Base-by-base conservation (phyloP, 2,329 filamentous ascomycete genomes). In the Botryotinia convoluta region DNA sequence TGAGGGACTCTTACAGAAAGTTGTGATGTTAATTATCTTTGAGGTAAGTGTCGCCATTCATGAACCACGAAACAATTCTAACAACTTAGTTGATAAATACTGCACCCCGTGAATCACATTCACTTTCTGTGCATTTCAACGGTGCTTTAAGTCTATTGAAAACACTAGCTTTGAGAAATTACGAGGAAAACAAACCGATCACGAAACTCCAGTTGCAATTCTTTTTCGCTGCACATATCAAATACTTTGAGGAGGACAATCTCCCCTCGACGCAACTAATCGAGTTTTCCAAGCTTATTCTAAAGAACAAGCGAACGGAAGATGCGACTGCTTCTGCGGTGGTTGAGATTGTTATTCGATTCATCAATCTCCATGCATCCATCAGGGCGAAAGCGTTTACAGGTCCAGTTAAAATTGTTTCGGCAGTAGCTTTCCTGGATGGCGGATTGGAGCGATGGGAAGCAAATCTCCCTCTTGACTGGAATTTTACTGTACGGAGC, bases 11-110 rank as follows among this genome's bases (percentile, higher is more conserved):
- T 86, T 88, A 83, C 84, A 88, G 18, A 83, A 85, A 1, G 83
- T 88, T 16, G 82, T 88, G 65, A 84, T 88, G 45, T 81, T 88
- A 12, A 84, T 85, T 63, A 84, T 86, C 8, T 88, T 86, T 75
- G 86, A 88, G 78, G 78, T 79, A 70, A 75, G 74, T 57, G 14
- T 61, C 2, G 22, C 20, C 37, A 12, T 26, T 61, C 20, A 37
- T 8, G 35, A 60, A 35, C 32, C 32, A 35, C 20, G 22, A 37
- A 61, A 61, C 22, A 37, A 61, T 26, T 26, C 59, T 35, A 16
- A 29, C 26, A 39, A 69, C 20, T n/a, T 39, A 64, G 67, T 61
- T 71, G 45, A 54, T 74, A 16, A 60, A 77, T 74, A 63, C 75
- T n/a, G 75, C 75, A n/a, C 77, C 74, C 61, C 71, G 74, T 65